A percentile compares a stretch with the other conserved stretches of the same genome.
phyloP scores from a whole-genome alignment of 2,329 filamentous ascomycete species.

The Xylariaceae sp. region DNA sequence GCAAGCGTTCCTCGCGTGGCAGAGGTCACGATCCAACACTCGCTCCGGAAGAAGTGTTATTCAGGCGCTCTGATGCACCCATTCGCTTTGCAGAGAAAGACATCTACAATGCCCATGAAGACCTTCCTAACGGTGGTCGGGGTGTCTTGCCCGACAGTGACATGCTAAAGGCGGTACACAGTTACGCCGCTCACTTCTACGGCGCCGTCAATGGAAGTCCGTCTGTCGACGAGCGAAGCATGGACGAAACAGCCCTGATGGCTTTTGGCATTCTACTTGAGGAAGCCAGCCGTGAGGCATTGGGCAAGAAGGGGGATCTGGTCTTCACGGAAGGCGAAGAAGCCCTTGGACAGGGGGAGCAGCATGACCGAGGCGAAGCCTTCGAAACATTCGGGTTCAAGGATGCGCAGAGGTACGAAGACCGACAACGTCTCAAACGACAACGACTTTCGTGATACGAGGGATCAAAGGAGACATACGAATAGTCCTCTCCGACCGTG shows the following conservation, averaged over 20 bases:
- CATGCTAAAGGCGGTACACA: slow-evolving; percentile 66
- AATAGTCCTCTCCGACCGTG: no score
- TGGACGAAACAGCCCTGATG: slow-evolving; percentile 77
- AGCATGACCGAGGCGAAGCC: slow-evolving; percentile 9
- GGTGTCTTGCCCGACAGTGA: slow-evolving; percentile 63
- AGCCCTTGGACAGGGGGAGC: slow-evolving; percentile 15
- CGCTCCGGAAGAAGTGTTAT: slow-evolving; percentile 69
- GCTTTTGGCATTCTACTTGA: slow-evolving; percentile 74
- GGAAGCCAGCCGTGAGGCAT: slow-evolving; percentile 59
- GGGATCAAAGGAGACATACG: no score
- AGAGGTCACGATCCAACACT: slow-evolving; percentile 39
- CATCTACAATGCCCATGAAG: slow-evolving; percentile 65
- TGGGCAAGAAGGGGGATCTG: slow-evolving; percentile 66
- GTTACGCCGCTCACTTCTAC: slow-evolving; percentile 68
- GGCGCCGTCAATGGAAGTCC: slow-evolving; percentile 25
- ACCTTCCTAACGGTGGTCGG: slow-evolving; percentile 46
- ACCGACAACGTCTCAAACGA: slow-evolving; percentile 4
- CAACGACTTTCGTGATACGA: no score
- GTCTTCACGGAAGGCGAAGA: slow-evolving; percentile 64
- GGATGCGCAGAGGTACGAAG: slow-evolving; percentile 20
- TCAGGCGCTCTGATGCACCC: slow-evolving; percentile 62
- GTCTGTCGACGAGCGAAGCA: slow-evolving; percentile 52
- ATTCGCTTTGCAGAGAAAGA: slow-evolving; percentile 68
- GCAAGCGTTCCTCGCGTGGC: slow-evolving; percentile 21
- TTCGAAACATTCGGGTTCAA: slow-evolving; percentile 24